Evolutionary conservation across 805 yeast species (phyloP).

Genomic region (Danielia reshetovae): DNA sequence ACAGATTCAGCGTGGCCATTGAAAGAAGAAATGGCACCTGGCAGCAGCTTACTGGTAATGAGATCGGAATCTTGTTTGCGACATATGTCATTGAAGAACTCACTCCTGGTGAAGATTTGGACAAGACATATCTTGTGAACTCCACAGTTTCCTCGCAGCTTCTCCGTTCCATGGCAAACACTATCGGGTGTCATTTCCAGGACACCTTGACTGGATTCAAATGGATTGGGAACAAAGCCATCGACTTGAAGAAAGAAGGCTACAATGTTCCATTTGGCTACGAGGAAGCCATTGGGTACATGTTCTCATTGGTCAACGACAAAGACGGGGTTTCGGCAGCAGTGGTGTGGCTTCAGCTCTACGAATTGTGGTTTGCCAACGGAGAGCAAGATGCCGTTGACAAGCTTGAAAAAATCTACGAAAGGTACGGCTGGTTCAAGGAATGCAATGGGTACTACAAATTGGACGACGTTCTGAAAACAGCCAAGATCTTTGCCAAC

Average conservation of each 20-base stretch:
- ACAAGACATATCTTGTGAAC: constrained; percentile 57
- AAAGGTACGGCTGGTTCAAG: constrained; percentile 73
- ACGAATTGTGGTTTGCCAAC: constrained; percentile 45
- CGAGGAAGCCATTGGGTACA: constrained; percentile 95
- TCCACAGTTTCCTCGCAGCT: constrained; percentile 93
- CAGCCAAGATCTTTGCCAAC: constrained; percentile 51
- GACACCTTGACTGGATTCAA: constrained; percentile 96
- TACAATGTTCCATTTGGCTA: constrained; percentile 78
- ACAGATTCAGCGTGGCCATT: constrained; percentile 81
- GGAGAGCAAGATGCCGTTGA: constrained; percentile 40
- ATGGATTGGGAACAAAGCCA: constrained; percentile 93
- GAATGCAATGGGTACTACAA: constrained; percentile 85
- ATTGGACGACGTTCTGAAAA: constrained; percentile 50
- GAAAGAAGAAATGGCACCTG: constrained; percentile 45
- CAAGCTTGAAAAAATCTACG: constrained; percentile 55
- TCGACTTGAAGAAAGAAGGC: constrained; percentile 63
- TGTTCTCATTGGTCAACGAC: constrained; percentile 82
- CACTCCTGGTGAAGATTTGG: constrained; percentile 19
- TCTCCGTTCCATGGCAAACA: constrained; percentile 62
- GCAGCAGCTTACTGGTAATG: constrained; percentile 87
- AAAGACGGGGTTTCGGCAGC: constrained; percentile 91
- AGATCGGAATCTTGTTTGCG: constrained; percentile 83
- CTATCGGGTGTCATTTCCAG: constrained; percentile 54
- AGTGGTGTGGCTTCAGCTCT: constrained; percentile 68
- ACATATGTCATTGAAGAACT: constrained; percentile 46